These are phyloP conservation scores for Capsicum pubescens DNA, from an alignment of 257 asterid genomes.

Conservation along the genomic window DNA sequence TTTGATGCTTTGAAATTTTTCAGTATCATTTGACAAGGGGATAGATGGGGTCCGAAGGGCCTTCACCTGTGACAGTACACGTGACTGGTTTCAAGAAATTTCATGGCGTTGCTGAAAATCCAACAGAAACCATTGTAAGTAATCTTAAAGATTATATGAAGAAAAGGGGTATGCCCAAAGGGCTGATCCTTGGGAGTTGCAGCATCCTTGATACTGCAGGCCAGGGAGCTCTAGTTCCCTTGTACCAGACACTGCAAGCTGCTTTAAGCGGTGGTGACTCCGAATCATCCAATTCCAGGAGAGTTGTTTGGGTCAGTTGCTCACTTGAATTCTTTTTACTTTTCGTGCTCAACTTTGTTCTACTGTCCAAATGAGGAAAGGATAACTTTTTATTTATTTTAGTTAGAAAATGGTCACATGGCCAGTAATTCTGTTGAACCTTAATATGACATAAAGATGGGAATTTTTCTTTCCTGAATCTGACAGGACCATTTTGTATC, in stretches of 20 bases:
- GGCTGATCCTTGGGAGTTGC: conserved; percentile 87
- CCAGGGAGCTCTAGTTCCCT: conserved; percentile 77
- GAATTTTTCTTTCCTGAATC: background rate
- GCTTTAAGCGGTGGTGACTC: conserved; percentile 52
- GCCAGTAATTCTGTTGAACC: conserved; percentile 20
- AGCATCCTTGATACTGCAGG: conserved; percentile 94
- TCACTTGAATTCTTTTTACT: conserved; percentile 19
- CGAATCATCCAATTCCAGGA: conserved; percentile 48
- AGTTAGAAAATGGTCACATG: background rate
- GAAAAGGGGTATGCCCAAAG: conserved; percentile 76
- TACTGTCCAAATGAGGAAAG: background rate
- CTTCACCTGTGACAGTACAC: conserved; percentile 81
- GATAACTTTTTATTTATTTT: background rate
- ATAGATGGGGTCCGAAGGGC: conserved; percentile 97
- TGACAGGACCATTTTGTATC: background rate
- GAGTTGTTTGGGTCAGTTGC: conserved; percentile 81
- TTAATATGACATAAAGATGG: conserved; percentile 16
- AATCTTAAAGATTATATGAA: conserved; percentile 77
- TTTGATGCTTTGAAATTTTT: conserved; percentile 43
- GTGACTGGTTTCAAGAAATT: conserved; percentile 92
- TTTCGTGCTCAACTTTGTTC: background rate
- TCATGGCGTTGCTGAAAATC: conserved; percentile 95
- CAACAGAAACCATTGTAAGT: conserved; percentile 83
- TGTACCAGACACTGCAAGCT: conserved; percentile 83
- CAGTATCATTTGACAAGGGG: conserved; percentile 37